phyloP scores from a whole-genome alignment of 2,329 filamentous ascomycete species.

The Trichoderma koningiopsis region DNA sequence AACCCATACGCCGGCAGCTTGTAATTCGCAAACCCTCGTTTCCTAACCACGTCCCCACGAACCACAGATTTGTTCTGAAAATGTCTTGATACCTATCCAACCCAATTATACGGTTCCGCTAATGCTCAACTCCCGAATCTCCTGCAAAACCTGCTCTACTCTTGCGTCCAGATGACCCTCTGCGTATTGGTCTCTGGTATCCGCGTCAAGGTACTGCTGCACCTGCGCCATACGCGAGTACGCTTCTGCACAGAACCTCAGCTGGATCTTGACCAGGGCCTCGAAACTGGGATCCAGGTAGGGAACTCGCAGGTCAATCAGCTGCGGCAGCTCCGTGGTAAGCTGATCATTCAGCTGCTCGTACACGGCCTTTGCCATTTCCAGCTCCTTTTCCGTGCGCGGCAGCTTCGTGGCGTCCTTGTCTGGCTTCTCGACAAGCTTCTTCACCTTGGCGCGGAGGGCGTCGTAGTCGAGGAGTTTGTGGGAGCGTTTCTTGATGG shows the following conservation, averaged over 20 bases:
- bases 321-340: slow-evolving; percentile 86
- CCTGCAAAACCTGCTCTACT: slow-evolving; percentile 93
- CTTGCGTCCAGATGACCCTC: slow-evolving; percentile 86
- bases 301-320: slow-evolving; percentile 94
- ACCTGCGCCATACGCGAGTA: slow-evolving; percentile 99
- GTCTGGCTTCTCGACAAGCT: slow-evolving; percentile 95
- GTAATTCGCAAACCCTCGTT: slow-evolving; percentile 25
- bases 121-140: slow-evolving; percentile 97
- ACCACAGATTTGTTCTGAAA: slow-evolving; percentile 3
- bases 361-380: slow-evolving; percentile 90
- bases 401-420: slow-evolving; percentile 97
- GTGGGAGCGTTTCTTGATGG: slow-evolving; percentile 98
- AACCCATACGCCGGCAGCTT: slow-evolving; percentile 35
- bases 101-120: slow-evolving; percentile 62
- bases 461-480: slow-evolving; percentile 98
- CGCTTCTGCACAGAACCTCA: slow-evolving; percentile 96
- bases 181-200: slow-evolving; percentile 94
- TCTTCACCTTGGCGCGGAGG: slow-evolving; percentile 94
- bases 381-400: slow-evolving; percentile 92
- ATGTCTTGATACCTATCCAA: not conserved
- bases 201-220: slow-evolving; percentile 94
- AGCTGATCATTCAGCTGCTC: slow-evolving; percentile 97
- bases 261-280: slow-evolving; percentile 96
- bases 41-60: not conserved
- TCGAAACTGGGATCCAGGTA: slow-evolving; percentile 98